phyloP scores from a whole-genome alignment of 2,329 filamentous ascomycete species.

The Trichoderma sp. region DNA sequence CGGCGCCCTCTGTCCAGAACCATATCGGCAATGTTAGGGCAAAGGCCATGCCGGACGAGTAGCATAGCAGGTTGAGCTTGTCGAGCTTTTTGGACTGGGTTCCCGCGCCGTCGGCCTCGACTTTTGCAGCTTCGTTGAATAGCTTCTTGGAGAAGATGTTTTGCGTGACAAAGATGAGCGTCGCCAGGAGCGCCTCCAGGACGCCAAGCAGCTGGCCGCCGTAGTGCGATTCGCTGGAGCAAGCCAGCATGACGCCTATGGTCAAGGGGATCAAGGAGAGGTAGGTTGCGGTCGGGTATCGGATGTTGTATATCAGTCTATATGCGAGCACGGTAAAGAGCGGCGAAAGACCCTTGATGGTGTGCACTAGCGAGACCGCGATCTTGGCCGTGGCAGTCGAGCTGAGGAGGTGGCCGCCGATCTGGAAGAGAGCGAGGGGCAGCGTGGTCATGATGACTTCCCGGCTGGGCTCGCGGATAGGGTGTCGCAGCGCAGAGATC shows the following conservation, averaged over 20 bases:
- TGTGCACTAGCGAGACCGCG: conserved; percentile 94
- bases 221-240: conserved; percentile 77
- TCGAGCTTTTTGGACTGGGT: conserved; percentile 77
- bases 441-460: conserved; percentile 85
- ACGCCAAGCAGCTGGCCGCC: conserved; percentile 89
- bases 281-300: conserved; percentile 85
- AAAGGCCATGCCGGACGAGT: conserved; percentile 93
- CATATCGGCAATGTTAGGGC: conserved; percentile 86
- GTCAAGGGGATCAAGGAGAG: conserved; percentile 88
- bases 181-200: conserved; percentile 82
- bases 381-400: conserved; percentile 94
- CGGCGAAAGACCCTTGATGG: conserved; percentile 95
- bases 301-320: conserved; percentile 82
- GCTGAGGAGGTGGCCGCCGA: conserved; percentile 89
- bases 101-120: conserved; percentile 71
- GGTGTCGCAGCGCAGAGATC: conserved; percentile 79
- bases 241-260: conserved; percentile 91
- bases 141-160: conserved; percentile 98
- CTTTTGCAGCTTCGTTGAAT: conserved; percentile 89
- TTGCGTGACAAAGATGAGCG: conserved; percentile 93
- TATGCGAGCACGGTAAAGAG: conserved; percentile 95
- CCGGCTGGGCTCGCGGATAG: conserved; percentile 76
- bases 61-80: conserved; percentile 94
- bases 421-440: conserved; percentile 90
- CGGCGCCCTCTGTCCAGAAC: conserved; percentile 87